Percentiles rank a stretch among this genome's conserved stretches.
Conservation (phyloP, 805 yeast species). For the Komagataella pastoris region DNA sequence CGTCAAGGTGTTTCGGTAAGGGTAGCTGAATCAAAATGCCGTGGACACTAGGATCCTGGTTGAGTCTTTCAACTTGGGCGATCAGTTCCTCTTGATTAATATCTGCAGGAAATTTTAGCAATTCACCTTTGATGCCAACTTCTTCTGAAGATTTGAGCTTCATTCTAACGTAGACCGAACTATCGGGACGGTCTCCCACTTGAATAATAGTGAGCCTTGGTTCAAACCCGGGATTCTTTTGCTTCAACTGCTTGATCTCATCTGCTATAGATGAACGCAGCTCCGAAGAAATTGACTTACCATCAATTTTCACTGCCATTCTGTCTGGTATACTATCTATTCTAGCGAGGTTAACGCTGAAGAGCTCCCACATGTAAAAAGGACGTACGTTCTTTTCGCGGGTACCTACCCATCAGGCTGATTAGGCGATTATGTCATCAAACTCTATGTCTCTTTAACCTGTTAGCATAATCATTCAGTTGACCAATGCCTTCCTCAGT, state of each 20-base stretch:
- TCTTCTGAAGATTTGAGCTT: conserved; percentile 83
- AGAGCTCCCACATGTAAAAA: neutral
- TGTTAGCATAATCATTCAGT: conserved; percentile 80
- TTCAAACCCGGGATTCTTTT: conserved; percentile 33
- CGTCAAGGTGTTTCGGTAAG: conserved; percentile 68
- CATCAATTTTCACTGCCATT: conserved; percentile 30
- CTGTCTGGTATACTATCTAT: neutral
- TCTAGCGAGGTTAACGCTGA: neutral
- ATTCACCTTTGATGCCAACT: conserved; percentile 59
- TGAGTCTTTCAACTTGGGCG: conserved; percentile 45
- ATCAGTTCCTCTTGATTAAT: conserved; percentile 49
- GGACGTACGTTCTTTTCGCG: neutral
- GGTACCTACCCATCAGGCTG: too few species aligned
- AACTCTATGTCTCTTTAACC: conserved; percentile 26
- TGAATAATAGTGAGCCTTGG: conserved; percentile 80
- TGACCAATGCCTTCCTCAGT: conserved; percentile 78
- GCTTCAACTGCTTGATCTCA: conserved; percentile 33
- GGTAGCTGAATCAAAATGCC: conserved; percentile 90
- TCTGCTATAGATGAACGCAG: conserved; percentile 38
- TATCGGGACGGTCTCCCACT: conserved; percentile 84
- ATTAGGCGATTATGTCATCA: neutral
- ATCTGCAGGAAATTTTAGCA: conserved; percentile 50
- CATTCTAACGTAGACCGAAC: conserved; percentile 83
- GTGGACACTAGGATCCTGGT: conserved; percentile 64
- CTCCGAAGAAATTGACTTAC: conserved; percentile 34